These are phyloP conservation scores for Hysterium pulicare DNA, from an alignment of 2,329 filamentous ascomycete genomes.

Conservation along the genomic window DNA sequence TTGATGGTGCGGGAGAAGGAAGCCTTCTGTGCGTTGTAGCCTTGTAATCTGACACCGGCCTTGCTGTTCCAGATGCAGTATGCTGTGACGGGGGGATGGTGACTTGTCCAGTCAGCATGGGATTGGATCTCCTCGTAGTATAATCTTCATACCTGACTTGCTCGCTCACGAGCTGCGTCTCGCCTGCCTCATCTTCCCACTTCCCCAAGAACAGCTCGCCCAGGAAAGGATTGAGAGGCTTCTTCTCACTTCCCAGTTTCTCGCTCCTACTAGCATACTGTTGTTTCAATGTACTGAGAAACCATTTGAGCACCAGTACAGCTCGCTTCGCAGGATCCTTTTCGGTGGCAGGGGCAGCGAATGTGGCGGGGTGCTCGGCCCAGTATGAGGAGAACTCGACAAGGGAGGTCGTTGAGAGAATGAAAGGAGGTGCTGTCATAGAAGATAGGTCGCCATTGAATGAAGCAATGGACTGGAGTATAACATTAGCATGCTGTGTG, in stretches of 20 bases:
- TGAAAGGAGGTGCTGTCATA: conserved; percentile 56
- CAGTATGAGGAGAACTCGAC: conserved; percentile 57
- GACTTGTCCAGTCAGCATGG: conserved; percentile 43
- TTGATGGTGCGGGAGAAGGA: conserved; percentile 92
- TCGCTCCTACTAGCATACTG: conserved; percentile 76
- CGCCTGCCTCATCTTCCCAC: conserved; percentile 80
- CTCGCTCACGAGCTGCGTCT: conserved; percentile 84
- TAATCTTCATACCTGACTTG: conserved; percentile 73
- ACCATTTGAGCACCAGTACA: conserved; percentile 91
- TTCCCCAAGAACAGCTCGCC: conserved; percentile 90
- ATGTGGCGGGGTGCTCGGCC: conserved; percentile 59
- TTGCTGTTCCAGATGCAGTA: conserved; percentile 88
- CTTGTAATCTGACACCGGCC: conserved; percentile 70
- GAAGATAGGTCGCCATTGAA: conserved; percentile 57
- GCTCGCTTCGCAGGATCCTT: conserved; percentile 77
- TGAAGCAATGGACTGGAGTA: conserved; percentile 48
- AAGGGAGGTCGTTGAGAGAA: conserved; percentile 53
- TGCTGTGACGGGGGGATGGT: conserved; percentile 92
- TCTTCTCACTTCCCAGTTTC: conserved; percentile 87
- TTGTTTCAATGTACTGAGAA: conserved; percentile 87
- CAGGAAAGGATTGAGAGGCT: conserved; percentile 93
- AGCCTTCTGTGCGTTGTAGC: conserved; percentile 95
- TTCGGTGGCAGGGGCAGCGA: conserved; percentile 79
- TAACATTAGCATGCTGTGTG: conserved; percentile 6
- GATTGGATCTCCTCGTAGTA: background rate